phyloP scores from a whole-genome alignment of 1,139 yeast genomes.

The Protomyces inouyei region DNA sequence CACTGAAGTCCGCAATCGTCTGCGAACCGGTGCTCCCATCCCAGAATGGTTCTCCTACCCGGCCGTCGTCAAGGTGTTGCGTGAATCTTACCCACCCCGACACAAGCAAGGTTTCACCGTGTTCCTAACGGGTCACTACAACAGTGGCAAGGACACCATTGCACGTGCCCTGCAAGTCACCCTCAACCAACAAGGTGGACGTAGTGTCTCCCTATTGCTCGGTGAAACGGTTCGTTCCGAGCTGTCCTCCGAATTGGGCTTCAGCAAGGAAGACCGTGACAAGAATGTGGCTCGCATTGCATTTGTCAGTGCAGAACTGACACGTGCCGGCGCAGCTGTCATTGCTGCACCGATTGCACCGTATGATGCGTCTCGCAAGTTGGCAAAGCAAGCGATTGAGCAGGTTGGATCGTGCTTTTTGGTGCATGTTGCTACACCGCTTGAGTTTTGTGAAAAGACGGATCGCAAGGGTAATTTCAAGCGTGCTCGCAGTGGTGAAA shows the following conservation, averaged over 20 bases:
- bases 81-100: conserved; percentile 93
- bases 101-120: conserved; percentile 79
- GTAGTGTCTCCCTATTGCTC: conserved; percentile 69
- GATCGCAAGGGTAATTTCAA: conserved; percentile 50
- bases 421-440: conserved; percentile 50
- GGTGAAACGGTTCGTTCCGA: conserved; percentile 49
- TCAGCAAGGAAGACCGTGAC: conserved; percentile 43
- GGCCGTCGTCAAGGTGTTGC: conserved; percentile 83
- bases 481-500: conserved; percentile 46
- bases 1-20: conserved; percentile 83
- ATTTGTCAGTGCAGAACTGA: conserved; percentile 71
- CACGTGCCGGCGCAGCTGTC: conserved; percentile 86
- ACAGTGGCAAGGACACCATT: conserved; percentile 57
- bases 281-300: conserved; percentile 48
- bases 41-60: conserved; percentile 98
- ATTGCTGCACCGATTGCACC: conserved; percentile 61
- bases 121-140: conserved; percentile 55
- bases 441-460: conserved; percentile 45
- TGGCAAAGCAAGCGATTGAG: conserved; percentile 44
- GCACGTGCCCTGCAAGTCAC: conserved; percentile 84
- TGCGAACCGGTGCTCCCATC: conserved; percentile 79
- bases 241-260: conserved; percentile 45
- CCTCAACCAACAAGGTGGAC: conserved; percentile 83
- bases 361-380: conserved; percentile 41
- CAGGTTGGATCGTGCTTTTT: conserved; percentile 49